Conservation (phyloP, 169 alveolate genomes). For the Plasmodium vivax region DNA sequence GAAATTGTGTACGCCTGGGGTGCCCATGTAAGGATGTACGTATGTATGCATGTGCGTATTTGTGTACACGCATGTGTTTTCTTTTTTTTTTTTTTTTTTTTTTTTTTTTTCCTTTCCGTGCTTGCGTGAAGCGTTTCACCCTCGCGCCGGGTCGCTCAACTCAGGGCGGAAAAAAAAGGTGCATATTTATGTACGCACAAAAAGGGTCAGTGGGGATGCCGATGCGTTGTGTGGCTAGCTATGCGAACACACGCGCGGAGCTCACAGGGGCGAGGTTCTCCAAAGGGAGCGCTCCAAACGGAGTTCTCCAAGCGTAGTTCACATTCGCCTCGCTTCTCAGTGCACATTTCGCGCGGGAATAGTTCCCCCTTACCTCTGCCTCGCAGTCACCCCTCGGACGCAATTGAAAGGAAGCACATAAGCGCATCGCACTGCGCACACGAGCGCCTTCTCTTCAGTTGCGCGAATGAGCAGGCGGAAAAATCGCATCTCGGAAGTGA, state of each 20-base stretch:
- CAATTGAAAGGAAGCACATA: background rate
- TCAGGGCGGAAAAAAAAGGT: background rate
- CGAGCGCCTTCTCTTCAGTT: background rate
- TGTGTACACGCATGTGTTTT: background rate
- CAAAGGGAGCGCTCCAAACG: too few relatives aligned
- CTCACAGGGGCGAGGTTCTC: background rate
- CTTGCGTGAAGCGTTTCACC: background rate
- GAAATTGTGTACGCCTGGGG: background rate
- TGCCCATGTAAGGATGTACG: background rate
- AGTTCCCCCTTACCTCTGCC: background rate
- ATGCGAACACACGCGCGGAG: background rate
- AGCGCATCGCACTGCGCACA: background rate
- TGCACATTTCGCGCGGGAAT: background rate
- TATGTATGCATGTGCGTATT: background rate
- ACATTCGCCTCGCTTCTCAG: background rate
- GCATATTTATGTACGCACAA: background rate
- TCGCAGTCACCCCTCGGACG: background rate
- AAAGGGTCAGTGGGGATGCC: background rate
- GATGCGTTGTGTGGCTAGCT: background rate
- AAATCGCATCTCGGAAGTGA: background rate
- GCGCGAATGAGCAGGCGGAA: background rate
- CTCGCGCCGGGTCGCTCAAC: background rate
- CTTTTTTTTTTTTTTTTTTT: background rate
- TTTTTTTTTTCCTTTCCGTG: background rate
- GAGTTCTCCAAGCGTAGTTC: background rate